Evolutionary conservation across 2,329 filamentous ascomycete species (phyloP), one percentile per base, ranked within the genome.

Genomic region (Exophiala sp.): DNA sequence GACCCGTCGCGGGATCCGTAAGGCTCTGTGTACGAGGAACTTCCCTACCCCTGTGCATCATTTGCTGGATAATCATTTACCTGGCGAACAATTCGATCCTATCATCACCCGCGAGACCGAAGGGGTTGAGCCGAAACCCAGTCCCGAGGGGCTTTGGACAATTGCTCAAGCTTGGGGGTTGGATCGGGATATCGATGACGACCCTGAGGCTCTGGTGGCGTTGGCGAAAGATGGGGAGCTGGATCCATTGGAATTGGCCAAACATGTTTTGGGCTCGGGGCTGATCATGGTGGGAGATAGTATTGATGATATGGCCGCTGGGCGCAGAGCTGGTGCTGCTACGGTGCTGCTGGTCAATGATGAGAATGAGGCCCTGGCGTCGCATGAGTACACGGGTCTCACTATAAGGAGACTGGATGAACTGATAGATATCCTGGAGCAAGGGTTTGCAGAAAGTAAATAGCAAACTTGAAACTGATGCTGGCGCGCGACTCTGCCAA

Each of bases 21-120:
- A 94, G 68, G 91, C 80, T 13, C 89, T 97, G 57, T 96, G 90
- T 70, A 97, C 93, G 2, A 79, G 93, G 63, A 97, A 98, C 72
- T 97, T 96, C 63, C 87, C 91, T 73, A 60, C 66, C 13, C 71
- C 71, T 1, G 71, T 73, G 19, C 63, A 62, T 21, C 67, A 72
- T 61, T 63, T 73, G 39, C 60, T 59, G 34, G 44, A 50, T 18
- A 60, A 41, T 16, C 50, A 53, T 44, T 37, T 60, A 46, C 44
- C 49, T 10, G 59, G 52, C 24, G 48, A 56, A 18, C 43, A 24
- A 24, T 60, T 61, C 41, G 41, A 55, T 9, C 56, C 57, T 14
- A 52, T 62, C 40, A 52, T 60, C 16, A 60, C 59, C n/a, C 37
- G 59, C 9, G 59, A 62, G 24, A 57, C 57, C 6, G 49, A 54